phyloP scores from a whole-genome alignment of 352 stramenopile genomes.

The Globisporangium middletonii region DNA sequence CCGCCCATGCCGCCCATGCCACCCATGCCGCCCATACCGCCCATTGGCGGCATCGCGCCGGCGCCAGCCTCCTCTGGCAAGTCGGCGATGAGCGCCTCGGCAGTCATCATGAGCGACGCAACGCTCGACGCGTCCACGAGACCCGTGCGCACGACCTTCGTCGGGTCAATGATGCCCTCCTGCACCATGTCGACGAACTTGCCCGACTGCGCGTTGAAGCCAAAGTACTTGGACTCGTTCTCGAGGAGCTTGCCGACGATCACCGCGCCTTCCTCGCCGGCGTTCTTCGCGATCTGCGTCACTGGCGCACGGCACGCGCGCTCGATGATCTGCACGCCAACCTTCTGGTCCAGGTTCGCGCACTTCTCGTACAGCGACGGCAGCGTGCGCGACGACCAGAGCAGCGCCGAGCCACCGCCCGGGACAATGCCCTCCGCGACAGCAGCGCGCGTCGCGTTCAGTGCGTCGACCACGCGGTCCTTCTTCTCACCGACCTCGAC shows the following conservation, averaged over 20 bases:
- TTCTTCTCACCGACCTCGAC: conserved; percentile 99
- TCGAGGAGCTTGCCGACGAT: conserved; percentile 99
- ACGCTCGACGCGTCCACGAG: conserved; percentile 98
- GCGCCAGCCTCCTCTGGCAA: conserved; percentile 86
- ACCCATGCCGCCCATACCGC: conserved; percentile 70
- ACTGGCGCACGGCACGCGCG: conserved; percentile 92
- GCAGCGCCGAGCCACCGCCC: conserved; percentile 95
- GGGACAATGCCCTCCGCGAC: conserved; percentile 99
- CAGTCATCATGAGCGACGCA: conserved; percentile 99
- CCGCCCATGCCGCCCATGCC: conserved; percentile 80
- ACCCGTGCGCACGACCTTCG: conserved; percentile 98
- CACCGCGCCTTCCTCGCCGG: conserved; percentile 97
- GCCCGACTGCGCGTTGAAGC: conserved; percentile 97
- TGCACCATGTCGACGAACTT: conserved; percentile 98
- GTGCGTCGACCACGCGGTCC: conserved; percentile 98
- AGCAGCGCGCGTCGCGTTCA: conserved; percentile 98
- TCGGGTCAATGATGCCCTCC: conserved; percentile 97
- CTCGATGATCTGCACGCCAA: conserved; percentile 97
- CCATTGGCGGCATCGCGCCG: conserved; percentile 53
- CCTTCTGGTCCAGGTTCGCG: conserved; percentile 97
- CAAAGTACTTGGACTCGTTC: conserved; percentile 85
- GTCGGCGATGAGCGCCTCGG: conserved; percentile 98
- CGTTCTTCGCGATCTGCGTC: conserved; percentile 98
- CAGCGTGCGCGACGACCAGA: conserved; percentile 95
- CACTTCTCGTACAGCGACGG: conserved; percentile 82